Conservation (phyloP, 768 basidiomycete species). For the Mycena latifolia region DNA sequence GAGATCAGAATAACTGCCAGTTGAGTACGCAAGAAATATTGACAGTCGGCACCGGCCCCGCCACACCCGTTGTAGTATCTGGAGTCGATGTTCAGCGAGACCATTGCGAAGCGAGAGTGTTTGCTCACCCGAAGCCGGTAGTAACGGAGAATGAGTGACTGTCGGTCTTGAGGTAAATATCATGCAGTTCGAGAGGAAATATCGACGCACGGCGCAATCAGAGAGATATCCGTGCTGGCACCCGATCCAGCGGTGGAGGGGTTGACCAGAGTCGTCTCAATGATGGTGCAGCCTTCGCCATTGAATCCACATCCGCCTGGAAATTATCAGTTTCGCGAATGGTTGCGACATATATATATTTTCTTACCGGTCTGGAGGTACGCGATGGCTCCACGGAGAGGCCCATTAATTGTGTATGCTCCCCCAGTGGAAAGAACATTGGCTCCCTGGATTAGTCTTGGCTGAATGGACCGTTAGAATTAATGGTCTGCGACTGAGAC, state of each 20-base stretch:
- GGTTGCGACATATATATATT: no score
- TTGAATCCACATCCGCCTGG: constrained; percentile 7
- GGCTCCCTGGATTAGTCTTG: no score
- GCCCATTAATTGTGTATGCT: no score
- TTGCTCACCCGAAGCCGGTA: background rate
- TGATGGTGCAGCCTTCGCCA: background rate
- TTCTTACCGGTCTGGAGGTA: no score
- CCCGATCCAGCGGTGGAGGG: background rate
- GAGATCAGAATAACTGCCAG: background rate
- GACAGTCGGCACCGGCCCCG: background rate
- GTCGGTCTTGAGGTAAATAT: background rate
- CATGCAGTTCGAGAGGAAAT: background rate
- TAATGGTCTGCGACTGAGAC: no score
- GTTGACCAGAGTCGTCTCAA: constrained; percentile 2
- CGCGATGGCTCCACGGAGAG: no score
- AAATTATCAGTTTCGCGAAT: no score
- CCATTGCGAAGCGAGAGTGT: background rate
- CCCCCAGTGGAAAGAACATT: no score
- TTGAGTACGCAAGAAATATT: background rate
- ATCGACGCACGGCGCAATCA: background rate
- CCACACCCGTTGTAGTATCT: background rate
- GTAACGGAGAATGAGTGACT: background rate
- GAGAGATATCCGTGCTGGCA: background rate
- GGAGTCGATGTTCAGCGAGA: background rate
- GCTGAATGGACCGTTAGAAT: no score